Conservation (phyloP, 306 rosid genomes). For the Quercus mongolica region DNA sequence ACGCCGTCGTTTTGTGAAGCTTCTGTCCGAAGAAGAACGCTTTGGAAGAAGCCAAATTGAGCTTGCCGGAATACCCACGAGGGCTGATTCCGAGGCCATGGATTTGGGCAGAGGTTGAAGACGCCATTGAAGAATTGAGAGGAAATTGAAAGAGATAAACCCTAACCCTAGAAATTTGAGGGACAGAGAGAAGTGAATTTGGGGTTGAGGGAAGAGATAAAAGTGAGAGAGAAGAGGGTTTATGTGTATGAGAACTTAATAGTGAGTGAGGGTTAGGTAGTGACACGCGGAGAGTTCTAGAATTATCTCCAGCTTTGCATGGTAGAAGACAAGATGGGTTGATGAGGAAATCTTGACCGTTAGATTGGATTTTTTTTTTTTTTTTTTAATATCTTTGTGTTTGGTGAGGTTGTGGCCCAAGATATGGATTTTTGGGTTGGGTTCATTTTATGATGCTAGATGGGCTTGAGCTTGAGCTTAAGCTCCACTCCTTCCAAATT, state of each 20-base stretch:
- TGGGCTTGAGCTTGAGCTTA: too few relatives aligned
- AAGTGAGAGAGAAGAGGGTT: neutral
- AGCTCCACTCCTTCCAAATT: too few relatives aligned
- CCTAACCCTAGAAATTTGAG: too few relatives aligned
- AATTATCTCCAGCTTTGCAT: neutral
- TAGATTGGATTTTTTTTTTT: neutral
- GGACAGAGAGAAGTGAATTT: too few relatives aligned
- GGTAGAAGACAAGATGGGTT: too few relatives aligned
- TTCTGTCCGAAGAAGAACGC: slow-evolving; percentile 55
- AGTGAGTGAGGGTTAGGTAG: slow-evolving; percentile 15
- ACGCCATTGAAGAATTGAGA: slow-evolving; percentile 34
- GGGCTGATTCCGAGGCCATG: slow-evolving; percentile 47
- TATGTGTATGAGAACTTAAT: neutral
- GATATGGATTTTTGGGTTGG: too few relatives aligned
- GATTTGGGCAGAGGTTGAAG: slow-evolving; percentile 56
- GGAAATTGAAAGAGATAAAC: too few relatives aligned
- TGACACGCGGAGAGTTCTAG: slow-evolving; percentile 19
- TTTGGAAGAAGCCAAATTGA: slow-evolving; percentile 16
- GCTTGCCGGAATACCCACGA: neutral
- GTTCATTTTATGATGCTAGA: too few relatives aligned
- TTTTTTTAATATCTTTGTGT: too few relatives aligned
- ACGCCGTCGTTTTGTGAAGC: slow-evolving; percentile 24
- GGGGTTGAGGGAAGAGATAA: neutral
- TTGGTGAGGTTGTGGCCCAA: too few relatives aligned
- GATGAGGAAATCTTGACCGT: neutral